Conservation (phyloP, 1,284 basidiomycete genomes). For the Rhodotorula sp. region DNA sequence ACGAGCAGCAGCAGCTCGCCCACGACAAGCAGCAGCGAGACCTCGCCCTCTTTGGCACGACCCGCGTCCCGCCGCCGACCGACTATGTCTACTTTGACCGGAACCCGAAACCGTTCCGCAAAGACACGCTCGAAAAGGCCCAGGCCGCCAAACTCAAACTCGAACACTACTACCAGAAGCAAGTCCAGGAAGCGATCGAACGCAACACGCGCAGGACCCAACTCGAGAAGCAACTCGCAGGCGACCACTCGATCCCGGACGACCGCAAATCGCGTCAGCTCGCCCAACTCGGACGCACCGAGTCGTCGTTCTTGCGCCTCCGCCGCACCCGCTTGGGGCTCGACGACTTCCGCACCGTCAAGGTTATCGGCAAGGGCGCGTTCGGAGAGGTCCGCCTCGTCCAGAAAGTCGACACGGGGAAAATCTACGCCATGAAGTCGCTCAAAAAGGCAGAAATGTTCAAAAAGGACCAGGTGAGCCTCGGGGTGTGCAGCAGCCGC, state of each 20-base stretch:
- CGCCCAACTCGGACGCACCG: slow-evolving; percentile 82
- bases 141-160: slow-evolving; percentile 96
- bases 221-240: slow-evolving; percentile 81
- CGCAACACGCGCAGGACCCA: slow-evolving; percentile 80
- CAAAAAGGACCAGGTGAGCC: slow-evolving; percentile 88
- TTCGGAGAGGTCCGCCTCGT: slow-evolving; percentile 97
- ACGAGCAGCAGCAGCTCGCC: slow-evolving; percentile 21
- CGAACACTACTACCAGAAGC: slow-evolving; percentile 96
- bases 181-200: slow-evolving; percentile 86
- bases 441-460: slow-evolving; percentile 98
- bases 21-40: slow-evolving; percentile 18
- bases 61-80: slow-evolving; percentile 47
- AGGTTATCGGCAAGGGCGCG: slow-evolving; percentile 98
- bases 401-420: slow-evolving; percentile 94
- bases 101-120: slow-evolving; percentile 71
- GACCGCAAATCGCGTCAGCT: slow-evolving; percentile 70
- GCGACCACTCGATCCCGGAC: slow-evolving; percentile 54
- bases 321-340: slow-evolving; percentile 89
- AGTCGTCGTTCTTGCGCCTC: slow-evolving; percentile 80
- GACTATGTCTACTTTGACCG: slow-evolving; percentile 92
- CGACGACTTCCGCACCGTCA: slow-evolving; percentile 92
- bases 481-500: not conserved
- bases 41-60: slow-evolving; percentile 10
- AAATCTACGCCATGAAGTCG: slow-evolving; percentile 99
- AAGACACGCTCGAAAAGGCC: slow-evolving; percentile 84